A percentile compares a stretch with the other conserved stretches of the same genome.
These are phyloP conservation scores for Tulasnella sp. DNA, from an alignment of 768 basidiomycete genomes.

Conservation along the genomic window DNA sequence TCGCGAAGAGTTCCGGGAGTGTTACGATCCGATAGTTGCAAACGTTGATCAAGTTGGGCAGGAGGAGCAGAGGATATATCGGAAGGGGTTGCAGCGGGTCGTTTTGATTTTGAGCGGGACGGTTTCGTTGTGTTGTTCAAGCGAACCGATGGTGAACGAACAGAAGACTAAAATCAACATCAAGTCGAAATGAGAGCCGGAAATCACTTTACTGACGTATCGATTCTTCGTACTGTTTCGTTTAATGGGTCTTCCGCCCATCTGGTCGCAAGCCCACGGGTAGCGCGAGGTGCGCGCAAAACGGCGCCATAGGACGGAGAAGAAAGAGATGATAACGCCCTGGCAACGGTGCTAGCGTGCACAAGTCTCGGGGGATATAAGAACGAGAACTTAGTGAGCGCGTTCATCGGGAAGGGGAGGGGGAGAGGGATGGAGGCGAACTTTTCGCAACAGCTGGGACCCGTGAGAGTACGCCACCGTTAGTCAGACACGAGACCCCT, in stretches of 20 bases:
- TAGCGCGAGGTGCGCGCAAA: background rate
- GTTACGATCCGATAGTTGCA: background rate
- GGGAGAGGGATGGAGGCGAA: background rate
- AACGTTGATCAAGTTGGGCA: background rate
- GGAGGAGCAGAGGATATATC: background rate
- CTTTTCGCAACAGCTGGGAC: background rate
- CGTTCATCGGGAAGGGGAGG: background rate
- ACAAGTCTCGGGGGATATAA: slow-evolving; percentile 2
- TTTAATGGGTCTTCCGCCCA: background rate
- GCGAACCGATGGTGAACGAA: background rate
- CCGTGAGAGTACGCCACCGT: background rate
- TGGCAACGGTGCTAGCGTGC: background rate
- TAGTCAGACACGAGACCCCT: background rate
- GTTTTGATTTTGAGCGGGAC: background rate
- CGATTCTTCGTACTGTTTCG: slow-evolving; percentile 4
- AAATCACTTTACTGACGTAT: slow-evolving; percentile 11
- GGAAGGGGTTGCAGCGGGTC: background rate
- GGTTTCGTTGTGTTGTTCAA: background rate
- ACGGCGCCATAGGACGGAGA: background rate
- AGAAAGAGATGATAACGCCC: background rate
- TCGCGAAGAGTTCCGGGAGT: background rate
- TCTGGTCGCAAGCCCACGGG: background rate
- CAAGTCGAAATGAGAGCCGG: background rate
- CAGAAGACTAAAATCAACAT: slow-evolving; percentile 6
- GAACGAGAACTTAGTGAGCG: slow-evolving; percentile 2